Base-by-base conservation (phyloP, 2,329 filamentous ascomycete genomes). In the Paraconiothyrium brasiliense region DNA sequence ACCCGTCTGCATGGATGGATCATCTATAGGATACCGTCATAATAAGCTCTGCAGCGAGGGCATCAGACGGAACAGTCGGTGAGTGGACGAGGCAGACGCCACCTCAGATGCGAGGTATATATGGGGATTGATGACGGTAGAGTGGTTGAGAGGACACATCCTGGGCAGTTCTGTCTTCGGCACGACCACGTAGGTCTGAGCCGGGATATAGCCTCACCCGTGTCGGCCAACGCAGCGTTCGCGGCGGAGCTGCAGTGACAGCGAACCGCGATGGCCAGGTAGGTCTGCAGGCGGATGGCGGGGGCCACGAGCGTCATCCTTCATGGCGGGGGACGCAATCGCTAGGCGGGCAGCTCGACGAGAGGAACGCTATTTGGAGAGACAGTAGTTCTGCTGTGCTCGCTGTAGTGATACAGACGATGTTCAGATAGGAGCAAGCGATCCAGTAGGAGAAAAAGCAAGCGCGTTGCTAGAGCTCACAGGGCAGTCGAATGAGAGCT, bases 21-120 rank as follows among this genome's bases (percentile, higher is more conserved):
- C 65, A 66, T 68, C 76, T 65, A 79, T 78, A 78, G 76, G 76
- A 60, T 78, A 79, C 76, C 76, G 39, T 49, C 41, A 39, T 52
- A 59, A 61, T 64, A 63, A 52, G 52, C 24, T 56, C 55, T 62
- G 63, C 60, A 51, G 67, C 22, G 59, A 60, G 55, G 67, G 67
- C 61, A 61, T 61, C 61, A 59, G 60, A 64, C 57, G 60, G 60
- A 50, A 47, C 44, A 54, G 41, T 58, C 58, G 63, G 61, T 69
- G 63, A 70, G 71, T 72, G 67, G 71, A 50, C 63, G 59, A 54
- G 46, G 46, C 43, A 32, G 14, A 57, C 27, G 35, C 37, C 46
- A 50, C 43, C 11, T 41, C 46, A 8, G 11, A 57, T 22, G 46
- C 46, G 35, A 57, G 34, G 27, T 43, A 24, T 57, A 9, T 20